Base-by-base conservation (phyloP, 352 stramenopile species). In the Phytophthora hybrid region DNA sequence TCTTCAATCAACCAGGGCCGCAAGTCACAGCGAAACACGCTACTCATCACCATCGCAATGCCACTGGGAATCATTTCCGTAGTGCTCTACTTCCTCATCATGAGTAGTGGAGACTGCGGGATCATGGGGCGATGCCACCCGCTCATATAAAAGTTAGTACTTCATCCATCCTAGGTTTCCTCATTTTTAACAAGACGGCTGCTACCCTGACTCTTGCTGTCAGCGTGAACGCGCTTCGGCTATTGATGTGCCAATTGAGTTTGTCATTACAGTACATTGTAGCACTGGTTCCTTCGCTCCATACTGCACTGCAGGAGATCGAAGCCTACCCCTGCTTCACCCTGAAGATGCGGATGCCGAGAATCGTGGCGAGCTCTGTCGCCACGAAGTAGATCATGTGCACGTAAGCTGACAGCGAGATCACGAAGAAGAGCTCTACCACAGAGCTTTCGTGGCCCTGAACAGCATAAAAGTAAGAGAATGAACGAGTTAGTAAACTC, bases 331-430 rank as follows among this genome's bases (percentile, higher is more conserved):
- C 62, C 37, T 94, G 69, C 80, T 94, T 93, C 61, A 93, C 88
- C 73, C 85, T 92, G 77, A 96, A 96, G 62, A 96, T 89, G 61
- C 80, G 83, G 66, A 95, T 96, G 59, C 79, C 81, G 23, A 96
- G 84, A 34, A 96, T 83, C 49, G 84, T 83, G 34, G 86, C 84
- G 46, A 96, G 80, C 64, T 96, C 89, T 37, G 73, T 87, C 26
- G 91, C 79, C 41, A 96, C 65, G 62, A 89, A 94, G 73, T 91
- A 96, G 47, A 96, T 87, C 89, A 96, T 96, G 79, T 96, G 89
- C 21, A 80, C 49, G 71, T 96, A 96, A 6, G 85, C 79, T 16
- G 67, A 76, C 6, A 92, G 59, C 23, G 88, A 89, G n/a, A 94
- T 79, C 5, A 90, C 72, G 59, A 94, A 94, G 76, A 96, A 93